A percentile compares a stretch with the other conserved stretches of the same genome.
These are phyloP conservation scores for Solanum dulcamara DNA, from an alignment of 257 asterid species.

Conservation along the genomic window DNA sequence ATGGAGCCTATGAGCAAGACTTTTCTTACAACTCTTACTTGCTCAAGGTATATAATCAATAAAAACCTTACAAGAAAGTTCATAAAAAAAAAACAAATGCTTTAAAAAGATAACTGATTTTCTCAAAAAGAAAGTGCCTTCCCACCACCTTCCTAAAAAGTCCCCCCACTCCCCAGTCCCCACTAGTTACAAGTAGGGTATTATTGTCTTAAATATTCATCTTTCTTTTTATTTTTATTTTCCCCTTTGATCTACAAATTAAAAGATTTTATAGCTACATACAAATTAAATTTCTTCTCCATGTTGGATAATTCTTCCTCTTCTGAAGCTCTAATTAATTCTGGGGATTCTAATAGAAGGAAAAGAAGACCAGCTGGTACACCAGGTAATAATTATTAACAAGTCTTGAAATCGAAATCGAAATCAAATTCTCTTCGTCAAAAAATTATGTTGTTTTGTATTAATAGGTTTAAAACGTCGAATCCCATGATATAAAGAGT, in stretches of 20 bases:
- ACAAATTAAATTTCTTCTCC: not conserved
- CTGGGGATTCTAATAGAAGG: not conserved
- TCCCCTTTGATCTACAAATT: not conserved
- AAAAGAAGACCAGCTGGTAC: conserved; percentile 31
- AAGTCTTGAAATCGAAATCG: not conserved
- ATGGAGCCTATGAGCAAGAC: not conserved
- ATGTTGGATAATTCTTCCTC: conserved; percentile 18
- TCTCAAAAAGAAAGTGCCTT: conserved; percentile 16
- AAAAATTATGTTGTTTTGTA: not conserved
- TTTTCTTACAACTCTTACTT: conserved; percentile 14
- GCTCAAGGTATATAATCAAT: conserved; percentile 22
- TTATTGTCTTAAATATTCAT: not conserved
- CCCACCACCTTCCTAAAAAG: not conserved
- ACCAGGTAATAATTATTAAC: conserved; percentile 13
- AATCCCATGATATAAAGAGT: not conserved
- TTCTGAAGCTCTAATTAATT: conserved; percentile 8
- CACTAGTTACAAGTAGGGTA: not conserved
- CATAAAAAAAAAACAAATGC: conserved; percentile 2
- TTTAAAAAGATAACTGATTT: conserved; percentile 22
- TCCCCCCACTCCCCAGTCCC: not conserved
- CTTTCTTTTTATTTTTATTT: not conserved
- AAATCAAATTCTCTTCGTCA: not conserved
- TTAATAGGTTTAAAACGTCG: not conserved
- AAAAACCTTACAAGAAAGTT: conserved; percentile 19
- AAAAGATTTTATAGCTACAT: not conserved